These are phyloP conservation scores for Gossypium raimondii DNA, from an alignment of 345 rosid genomes.

Conservation along the genomic window DNA sequence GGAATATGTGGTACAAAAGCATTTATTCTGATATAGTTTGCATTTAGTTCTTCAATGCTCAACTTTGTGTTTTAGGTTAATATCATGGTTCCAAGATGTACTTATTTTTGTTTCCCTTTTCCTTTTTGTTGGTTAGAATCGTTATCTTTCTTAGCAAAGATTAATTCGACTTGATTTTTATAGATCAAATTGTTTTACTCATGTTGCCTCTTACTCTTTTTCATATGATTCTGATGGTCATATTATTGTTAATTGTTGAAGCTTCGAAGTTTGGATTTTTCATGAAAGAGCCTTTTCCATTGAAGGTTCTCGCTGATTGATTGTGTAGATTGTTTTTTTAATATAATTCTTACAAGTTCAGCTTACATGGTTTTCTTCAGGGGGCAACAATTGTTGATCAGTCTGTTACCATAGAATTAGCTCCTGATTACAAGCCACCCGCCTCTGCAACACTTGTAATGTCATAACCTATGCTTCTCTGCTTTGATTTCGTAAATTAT, in stretches of 20 bases:
- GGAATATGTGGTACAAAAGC: background rate
- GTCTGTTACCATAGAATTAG: slow-evolving; percentile 59
- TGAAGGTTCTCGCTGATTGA: too few species aligned
- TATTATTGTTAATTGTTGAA: too few species aligned
- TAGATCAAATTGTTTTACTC: too few species aligned
- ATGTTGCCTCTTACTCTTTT: too few species aligned
- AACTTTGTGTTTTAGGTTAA: background rate
- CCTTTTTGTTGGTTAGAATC: too few species aligned
- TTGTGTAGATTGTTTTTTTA: too few species aligned
- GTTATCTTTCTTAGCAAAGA: too few species aligned
- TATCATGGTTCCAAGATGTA: background rate
- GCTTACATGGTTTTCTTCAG: slow-evolving; percentile 28
- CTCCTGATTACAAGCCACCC: slow-evolving; percentile 64
- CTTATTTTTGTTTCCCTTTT: background rate
- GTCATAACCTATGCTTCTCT: slow-evolving; percentile 3
- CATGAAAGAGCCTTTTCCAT: too few species aligned
- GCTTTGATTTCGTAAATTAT: background rate
- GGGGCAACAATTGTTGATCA: slow-evolving; percentile 87
- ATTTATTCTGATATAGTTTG: background rate
- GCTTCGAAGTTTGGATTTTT: too few species aligned
- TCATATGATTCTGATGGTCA: too few species aligned
- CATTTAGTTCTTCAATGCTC: background rate
- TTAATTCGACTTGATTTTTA: too few species aligned
- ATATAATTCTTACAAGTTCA: background rate
- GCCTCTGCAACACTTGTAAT: slow-evolving; percentile 42